Evolutionary conservation across 2,329 filamentous ascomycete species (phyloP).

Genomic region (Nemania serpens): DNA sequence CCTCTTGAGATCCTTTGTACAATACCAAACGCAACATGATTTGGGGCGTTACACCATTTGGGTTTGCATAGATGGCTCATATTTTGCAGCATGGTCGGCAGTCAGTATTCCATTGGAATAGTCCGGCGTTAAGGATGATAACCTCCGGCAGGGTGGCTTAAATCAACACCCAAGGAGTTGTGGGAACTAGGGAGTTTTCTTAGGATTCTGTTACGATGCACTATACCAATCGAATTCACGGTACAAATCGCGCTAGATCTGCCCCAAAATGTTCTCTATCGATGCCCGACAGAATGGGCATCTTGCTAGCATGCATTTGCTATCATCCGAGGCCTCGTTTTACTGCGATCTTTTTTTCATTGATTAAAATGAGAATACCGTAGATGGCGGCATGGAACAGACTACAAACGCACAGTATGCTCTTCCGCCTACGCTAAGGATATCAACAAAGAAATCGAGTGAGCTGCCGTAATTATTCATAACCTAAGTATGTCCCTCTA

Average conservation of each 20-base stretch:
- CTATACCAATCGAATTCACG: slow-evolving; percentile 22
- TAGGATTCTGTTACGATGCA: slow-evolving; percentile 8
- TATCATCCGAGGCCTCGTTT: background rate
- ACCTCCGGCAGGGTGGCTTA: background rate
- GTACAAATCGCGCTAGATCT: background rate
- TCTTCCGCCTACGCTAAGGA: background rate
- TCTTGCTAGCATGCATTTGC: background rate
- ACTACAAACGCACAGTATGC: background rate
- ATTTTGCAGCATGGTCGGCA: slow-evolving; percentile 15
- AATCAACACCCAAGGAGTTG: slow-evolving; percentile 13
- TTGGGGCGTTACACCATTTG: slow-evolving; percentile 5
- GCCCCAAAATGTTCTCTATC: background rate
- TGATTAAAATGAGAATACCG: background rate
- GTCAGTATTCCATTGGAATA: slow-evolving; percentile 18
- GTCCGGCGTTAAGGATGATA: slow-evolving; percentile 22
- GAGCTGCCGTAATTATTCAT: background rate
- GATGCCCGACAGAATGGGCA: background rate
- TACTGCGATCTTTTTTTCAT: background rate
- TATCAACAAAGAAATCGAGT: background rate
- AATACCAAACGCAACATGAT: slow-evolving; percentile 20
- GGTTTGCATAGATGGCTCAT: slow-evolving; percentile 16
- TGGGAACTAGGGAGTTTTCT: slow-evolving; percentile 10
- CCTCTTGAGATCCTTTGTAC: slow-evolving; percentile 17
- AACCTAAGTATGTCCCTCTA: background rate
- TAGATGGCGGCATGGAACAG: background rate